phyloP scores from a whole-genome alignment of 2,329 filamentous ascomycete species.

The Talaromyces sp. region DNA sequence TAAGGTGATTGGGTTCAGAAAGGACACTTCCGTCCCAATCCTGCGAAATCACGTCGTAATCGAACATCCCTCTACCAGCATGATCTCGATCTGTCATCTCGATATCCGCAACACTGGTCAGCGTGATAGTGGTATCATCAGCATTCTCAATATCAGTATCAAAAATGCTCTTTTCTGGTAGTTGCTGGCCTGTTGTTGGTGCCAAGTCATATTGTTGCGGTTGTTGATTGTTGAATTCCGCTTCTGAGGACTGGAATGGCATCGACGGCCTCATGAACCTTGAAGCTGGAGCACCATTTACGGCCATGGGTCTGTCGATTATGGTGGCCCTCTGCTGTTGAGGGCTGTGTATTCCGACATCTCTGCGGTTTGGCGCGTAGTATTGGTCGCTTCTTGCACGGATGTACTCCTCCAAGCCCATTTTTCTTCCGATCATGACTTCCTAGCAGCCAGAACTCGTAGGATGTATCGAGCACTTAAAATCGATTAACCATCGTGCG shows the following conservation, averaged over 20 bases:
- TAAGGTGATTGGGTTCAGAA: constrained; percentile 14
- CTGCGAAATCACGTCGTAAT: constrained; percentile 18
- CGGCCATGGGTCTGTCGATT: constrained; percentile 12
- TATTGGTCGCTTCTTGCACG: constrained; percentile 35
- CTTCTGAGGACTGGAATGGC: constrained; percentile 13
- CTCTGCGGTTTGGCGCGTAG: constrained; percentile 9
- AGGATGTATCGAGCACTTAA: background rate
- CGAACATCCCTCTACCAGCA: constrained; percentile 8
- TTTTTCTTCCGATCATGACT: constrained; percentile 21
- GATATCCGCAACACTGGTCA: constrained; percentile 36
- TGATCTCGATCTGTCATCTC: constrained; percentile 26
- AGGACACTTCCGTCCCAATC: constrained; percentile 20
- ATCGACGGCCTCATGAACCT: constrained; percentile 18
- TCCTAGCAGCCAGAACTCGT: background rate
- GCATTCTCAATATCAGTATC: constrained; percentile 44
- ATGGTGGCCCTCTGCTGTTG: constrained; percentile 6
- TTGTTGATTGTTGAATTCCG: background rate
- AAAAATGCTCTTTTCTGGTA: constrained; percentile 33
- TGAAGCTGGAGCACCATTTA: constrained; percentile 22
- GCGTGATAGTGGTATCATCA: constrained; percentile 42
- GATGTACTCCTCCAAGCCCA: constrained; percentile 44
- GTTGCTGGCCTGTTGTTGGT: constrained; percentile 12
- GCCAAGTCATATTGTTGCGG: constrained; percentile 13
- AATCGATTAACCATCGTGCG: background rate
- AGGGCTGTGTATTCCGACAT: constrained; percentile 2